Base-by-base conservation (phyloP, 2,329 filamentous ascomycete species). In the Aspergillus fructus region DNA sequence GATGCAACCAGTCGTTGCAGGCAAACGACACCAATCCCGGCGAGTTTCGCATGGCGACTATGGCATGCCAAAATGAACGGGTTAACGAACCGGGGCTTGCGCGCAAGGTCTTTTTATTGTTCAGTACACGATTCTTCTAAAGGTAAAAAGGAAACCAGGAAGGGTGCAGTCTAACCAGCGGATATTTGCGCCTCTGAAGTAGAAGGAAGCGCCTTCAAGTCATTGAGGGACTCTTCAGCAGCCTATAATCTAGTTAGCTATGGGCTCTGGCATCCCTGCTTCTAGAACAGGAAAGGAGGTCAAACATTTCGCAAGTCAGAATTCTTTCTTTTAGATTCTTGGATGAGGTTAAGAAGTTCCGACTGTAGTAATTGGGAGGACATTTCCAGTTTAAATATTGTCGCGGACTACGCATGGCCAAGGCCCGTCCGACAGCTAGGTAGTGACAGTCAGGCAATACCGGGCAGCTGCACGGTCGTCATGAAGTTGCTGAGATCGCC, bases 301-400 rank as follows among this genome's bases (percentile, higher is more conserved):
- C 63, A 66, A 56, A 74, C 83, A 83, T 89, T 90, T 79, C 90
- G 87, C 53, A 99, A 82, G 68, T 97, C 94, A 66, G 89, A 86
- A 75, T 97, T 89, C 77, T 96, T 97, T 69, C 93, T 86, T 78
- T 96, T 97, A 72, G 93, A 94, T 80, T 99, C 94, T 76, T 96
- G 91, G 68, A 96, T 89, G 73, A 97, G 85, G 78, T 91, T 96
- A 70, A 89, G 85, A 74, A 97, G 85, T 83, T 97, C 93, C 58
- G 90, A 88, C 71, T 88, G 87, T 69, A 97, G 84, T 70, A 96
- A 87, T 83, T 96, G 91, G 68, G 91, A 89, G 75, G 92, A 96
- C 92, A 96, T 96, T 87, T 74, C 73, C 68, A 69, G 65, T 57
- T 60, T 52, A 53, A 40, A 13, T 8, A 19, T 55, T 53, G 59